Percentiles rank a stretch among this genome's conserved stretches.
Conservation (phyloP, 805 yeast species). For the Candida morakotiae region DNA sequence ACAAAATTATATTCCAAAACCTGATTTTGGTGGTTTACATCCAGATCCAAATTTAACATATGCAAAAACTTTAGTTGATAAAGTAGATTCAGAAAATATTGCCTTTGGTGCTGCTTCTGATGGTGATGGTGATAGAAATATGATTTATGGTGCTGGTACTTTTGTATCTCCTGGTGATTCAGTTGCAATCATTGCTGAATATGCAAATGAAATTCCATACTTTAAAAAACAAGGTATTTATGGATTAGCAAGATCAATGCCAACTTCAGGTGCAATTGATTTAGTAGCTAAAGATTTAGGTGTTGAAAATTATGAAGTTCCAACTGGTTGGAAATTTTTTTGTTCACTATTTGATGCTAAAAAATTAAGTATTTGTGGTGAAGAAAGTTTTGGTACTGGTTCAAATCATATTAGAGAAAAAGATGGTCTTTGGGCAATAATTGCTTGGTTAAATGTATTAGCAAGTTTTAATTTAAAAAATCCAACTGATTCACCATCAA, state of each 20-base stretch:
- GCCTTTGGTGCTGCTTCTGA: constrained; percentile 98
- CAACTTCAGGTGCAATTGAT: constrained; percentile 92
- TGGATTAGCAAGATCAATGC: constrained; percentile 97
- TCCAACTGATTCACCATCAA: constrained; percentile 53
- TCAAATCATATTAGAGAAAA: constrained; percentile 96
- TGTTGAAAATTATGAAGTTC: constrained; percentile 83
- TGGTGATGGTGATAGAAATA: constrained; percentile 98
- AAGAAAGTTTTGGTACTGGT: constrained; percentile 97
- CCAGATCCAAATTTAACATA: constrained; percentile 98
- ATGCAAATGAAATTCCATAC: constrained; percentile 87
- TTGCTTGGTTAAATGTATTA: constrained; percentile 94
- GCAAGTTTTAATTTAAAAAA: constrained; percentile 69
- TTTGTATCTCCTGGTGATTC: constrained; percentile 98
- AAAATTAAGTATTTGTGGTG: constrained; percentile 94
- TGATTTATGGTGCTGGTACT: constrained; percentile 94
- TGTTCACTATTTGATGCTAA: constrained; percentile 92
- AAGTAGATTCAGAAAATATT: constrained; percentile 76
- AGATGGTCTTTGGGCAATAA: constrained; percentile 96
- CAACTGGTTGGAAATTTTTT: constrained; percentile 99
- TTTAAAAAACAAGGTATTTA: constrained; percentile 79
- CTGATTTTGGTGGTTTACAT: constrained; percentile 96
- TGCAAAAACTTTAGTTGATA: constrained; percentile 80
- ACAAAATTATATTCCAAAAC: constrained; percentile 75
- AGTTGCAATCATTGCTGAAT: constrained; percentile 95
- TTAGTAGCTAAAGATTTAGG: constrained; percentile 79